Base-by-base conservation (phyloP, 805 yeast species). In the Saccharomycopsis microspora region DNA sequence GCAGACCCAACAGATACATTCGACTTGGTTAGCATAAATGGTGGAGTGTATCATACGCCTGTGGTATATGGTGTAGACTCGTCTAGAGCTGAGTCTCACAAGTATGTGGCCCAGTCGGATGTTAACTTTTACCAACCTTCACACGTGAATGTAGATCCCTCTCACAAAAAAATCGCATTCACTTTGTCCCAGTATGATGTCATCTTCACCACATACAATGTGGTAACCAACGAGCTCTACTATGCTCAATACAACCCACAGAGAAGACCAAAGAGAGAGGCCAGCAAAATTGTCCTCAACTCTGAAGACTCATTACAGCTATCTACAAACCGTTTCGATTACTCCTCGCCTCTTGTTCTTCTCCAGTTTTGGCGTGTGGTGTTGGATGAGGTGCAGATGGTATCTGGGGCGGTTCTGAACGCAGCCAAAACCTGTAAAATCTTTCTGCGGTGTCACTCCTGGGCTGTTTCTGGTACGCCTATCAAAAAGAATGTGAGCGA, bases 381-480 rank as follows among this genome's bases (percentile, higher is more conserved):
- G 0, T 64, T 93, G 37, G 98, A 93, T 65, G 98, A 93, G 61
- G 97, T 86, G 1, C 98, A 93, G 64, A 85, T 89, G 89, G 83
- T 93, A 3, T 79, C 86, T 5, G 72, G 75, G 3, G 81, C 81
- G 28, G 71, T 78, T 3, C 76, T 90, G 0, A 76, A 84, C 45
- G 86, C 93, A 1, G 87, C 95, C 27, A 78, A 75, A 48, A 85
- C 88, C 48, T 87, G 96, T 0, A 69, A 84, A 3, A 65, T 85
- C 36, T 75, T 93, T 30, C 90, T 96, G 4, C 70, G 96, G 45
- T 75, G 78, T 42, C 97, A 93, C 64, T 79, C 96, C 0, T 93
- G 97, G 97, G 97, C 95, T 10, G 96, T 89, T 0, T 85, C 96
- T 1, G 98, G 98, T 5, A 93, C 98, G 0, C 95, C 97, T 0